phyloP scores from a whole-genome alignment of 106 monocot species.

The Chionographis japonica region DNA sequence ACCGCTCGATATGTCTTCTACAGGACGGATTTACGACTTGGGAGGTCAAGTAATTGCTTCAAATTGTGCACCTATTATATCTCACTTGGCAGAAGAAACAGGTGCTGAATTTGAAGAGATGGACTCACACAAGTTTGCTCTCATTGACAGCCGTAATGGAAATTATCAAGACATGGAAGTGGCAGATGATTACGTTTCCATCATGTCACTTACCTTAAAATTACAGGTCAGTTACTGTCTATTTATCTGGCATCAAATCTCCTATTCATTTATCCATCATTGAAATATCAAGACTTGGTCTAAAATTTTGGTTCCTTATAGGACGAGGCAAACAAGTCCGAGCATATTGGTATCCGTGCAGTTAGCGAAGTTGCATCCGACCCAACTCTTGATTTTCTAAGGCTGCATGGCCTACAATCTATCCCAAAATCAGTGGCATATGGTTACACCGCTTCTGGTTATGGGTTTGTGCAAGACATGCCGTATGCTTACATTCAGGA shows the following conservation, averaged over 20 bases:
- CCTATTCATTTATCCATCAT: background rate
- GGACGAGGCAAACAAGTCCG: slow-evolving; percentile 45
- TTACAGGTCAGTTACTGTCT: slow-evolving; percentile 21
- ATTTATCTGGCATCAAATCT: background rate
- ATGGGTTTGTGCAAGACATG: slow-evolving; percentile 59
- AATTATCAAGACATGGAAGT: slow-evolving; percentile 39
- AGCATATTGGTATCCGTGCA: slow-evolving; percentile 35
- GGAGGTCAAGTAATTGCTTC: slow-evolving; percentile 60
- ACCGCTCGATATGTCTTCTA: background rate
- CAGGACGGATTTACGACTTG: slow-evolving; percentile 45
- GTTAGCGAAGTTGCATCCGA: slow-evolving; percentile 33
- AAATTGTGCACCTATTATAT: slow-evolving; percentile 46
- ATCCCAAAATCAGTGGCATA: slow-evolving; percentile 52
- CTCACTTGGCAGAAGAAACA: slow-evolving; percentile 41
- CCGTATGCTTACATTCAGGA: slow-evolving; percentile 60
- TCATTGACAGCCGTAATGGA: slow-evolving; percentile 39
- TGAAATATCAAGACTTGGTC: too few species aligned
- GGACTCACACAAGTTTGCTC: slow-evolving; percentile 45
- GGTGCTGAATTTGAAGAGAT: slow-evolving; percentile 44
- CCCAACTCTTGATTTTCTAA: slow-evolving; percentile 36
- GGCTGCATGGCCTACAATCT: slow-evolving; percentile 20
- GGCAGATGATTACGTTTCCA: slow-evolving; percentile 45
- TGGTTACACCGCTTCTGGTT: slow-evolving; percentile 57
- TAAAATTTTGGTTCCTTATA: background rate
- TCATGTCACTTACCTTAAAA: slow-evolving; percentile 39